Conservation (phyloP, 1,139 yeast genomes). For the Arxiozyma slooffiae region DNA sequence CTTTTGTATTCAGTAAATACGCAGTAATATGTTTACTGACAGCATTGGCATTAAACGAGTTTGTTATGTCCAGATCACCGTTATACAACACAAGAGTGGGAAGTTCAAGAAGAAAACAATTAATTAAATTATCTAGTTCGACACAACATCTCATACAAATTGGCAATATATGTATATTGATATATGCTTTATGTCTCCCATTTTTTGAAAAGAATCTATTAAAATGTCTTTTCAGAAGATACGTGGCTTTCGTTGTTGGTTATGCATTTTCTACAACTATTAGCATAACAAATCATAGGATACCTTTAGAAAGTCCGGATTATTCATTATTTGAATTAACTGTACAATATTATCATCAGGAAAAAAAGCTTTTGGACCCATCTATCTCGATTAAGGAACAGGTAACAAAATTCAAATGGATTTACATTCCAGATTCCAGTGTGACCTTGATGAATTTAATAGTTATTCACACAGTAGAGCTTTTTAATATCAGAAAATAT, state of each 20-base stretch:
- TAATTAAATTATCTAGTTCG: not conserved
- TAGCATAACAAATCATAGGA: conserved; percentile 2
- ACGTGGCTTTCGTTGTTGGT: not conserved
- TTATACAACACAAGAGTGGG: not conserved
- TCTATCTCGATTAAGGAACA: not conserved
- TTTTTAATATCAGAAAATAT: conserved; percentile 17
- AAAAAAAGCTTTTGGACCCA: not conserved
- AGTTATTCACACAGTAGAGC: conserved; percentile 25
- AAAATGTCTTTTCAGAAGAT: conserved; percentile 1
- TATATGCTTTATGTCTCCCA: conserved; percentile 1
- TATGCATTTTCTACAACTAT: not conserved
- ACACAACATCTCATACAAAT: not conserved
- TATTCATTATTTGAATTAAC: conserved; percentile 28
- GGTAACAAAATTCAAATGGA: not conserved
- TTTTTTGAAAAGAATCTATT: not conserved
- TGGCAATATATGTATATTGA: not conserved
- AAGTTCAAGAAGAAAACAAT: not conserved
- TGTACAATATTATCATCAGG: conserved; percentile 17
- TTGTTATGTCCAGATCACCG: conserved; percentile 13
- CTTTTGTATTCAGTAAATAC: conserved; percentile 18
- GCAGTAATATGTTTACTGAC: conserved; percentile 17
- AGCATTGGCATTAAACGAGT: conserved; percentile 18
- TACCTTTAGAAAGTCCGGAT: conserved; percentile 27
- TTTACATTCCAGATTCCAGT: conserved; percentile 17
- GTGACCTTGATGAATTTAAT: conserved; percentile 23